Percentiles rank a stretch among this genome's conserved stretches.
These are phyloP conservation scores for Xylaria sp. DNA, from an alignment of 2,329 filamentous ascomycete species.

Conservation along the genomic window DNA sequence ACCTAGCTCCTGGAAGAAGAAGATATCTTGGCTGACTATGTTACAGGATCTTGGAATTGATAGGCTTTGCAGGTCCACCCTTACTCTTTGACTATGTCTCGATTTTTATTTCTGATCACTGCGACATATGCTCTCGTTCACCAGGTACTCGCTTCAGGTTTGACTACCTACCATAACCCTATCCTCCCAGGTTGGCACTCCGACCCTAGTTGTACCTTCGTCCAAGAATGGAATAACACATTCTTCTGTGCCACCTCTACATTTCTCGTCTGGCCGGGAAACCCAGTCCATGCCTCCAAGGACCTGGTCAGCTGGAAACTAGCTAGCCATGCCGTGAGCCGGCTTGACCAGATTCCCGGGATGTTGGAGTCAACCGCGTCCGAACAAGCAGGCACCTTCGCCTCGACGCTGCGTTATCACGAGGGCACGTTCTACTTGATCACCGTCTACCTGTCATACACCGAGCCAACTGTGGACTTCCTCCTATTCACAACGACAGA, in stretches of 20 bases:
- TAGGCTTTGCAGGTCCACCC: too few species aligned
- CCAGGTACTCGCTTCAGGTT: too few species aligned
- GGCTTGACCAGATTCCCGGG: constrained; percentile 46
- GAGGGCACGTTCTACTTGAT: constrained; percentile 38
- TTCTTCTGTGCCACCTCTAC: constrained; percentile 57
- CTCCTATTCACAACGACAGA: constrained; percentile 30
- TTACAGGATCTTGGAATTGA: too few species aligned
- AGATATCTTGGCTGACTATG: too few species aligned
- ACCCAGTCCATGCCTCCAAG: constrained; percentile 56
- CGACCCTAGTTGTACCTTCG: constrained; percentile 46
- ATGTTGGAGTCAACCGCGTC: constrained; percentile 34
- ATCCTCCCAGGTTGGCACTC: constrained; percentile 54
- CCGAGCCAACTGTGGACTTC: background rate
- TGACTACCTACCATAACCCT: constrained; percentile 42
- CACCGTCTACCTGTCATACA: constrained; percentile 35
- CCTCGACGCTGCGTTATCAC: constrained; percentile 38
- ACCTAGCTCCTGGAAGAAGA: too few species aligned
- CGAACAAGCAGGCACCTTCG: constrained; percentile 40
- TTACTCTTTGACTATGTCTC: too few species aligned
- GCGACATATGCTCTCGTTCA: too few species aligned
- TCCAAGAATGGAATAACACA: constrained; percentile 38
- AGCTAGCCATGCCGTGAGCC: constrained; percentile 44
- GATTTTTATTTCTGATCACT: too few species aligned
- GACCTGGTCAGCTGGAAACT: constrained; percentile 54
- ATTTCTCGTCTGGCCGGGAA: constrained; percentile 55